A percentile compares a stretch with the other conserved stretches of the same genome.
These are phyloP conservation scores for Elasticomyces elasticus DNA, from an alignment of 495 filamentous ascomycete genomes.

Conservation along the genomic window DNA sequence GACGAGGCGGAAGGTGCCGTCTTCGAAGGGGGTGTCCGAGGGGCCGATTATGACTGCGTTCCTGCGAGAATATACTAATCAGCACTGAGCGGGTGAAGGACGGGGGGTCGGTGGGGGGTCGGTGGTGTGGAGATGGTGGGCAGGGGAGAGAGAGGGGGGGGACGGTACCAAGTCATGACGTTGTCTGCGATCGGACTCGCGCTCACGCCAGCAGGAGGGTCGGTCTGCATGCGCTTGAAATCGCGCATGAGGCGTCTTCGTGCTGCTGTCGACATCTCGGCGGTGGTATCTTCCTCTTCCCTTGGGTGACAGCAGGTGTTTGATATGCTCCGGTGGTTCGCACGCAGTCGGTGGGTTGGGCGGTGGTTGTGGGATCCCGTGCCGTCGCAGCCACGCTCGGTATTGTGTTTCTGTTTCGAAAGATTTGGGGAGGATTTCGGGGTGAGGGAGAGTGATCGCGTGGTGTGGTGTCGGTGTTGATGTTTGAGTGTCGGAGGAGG, in stretches of 20 bases:
- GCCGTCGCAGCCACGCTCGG: no score
- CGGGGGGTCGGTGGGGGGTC: neutral
- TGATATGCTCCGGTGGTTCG: no score
- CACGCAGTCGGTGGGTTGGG: no score
- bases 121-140: neutral
- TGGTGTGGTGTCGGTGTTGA: no score
- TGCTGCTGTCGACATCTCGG: conserved; percentile 26
- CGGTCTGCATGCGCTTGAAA: conserved; percentile 88
- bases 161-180: conserved; percentile 91
- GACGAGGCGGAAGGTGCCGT: conserved; percentile 92
- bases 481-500: no score
- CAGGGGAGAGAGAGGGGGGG: neutral
- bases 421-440: no score
- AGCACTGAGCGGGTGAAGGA: neutral
- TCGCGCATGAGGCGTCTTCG: conserved; percentile 27
- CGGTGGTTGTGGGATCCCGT: no score
- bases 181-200: conserved; percentile 96
- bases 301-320: no score
- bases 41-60: conserved; percentile 98
- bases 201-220: conserved; percentile 93
- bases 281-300: neutral
- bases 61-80: conserved; percentile 42
- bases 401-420: no score
- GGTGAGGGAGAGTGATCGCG: no score
- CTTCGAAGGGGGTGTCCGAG: conserved; percentile 95